Evolutionary conservation across 2,329 filamentous ascomycete genomes (phyloP).

Genomic region (Tolypocladium amazonense): DNA sequence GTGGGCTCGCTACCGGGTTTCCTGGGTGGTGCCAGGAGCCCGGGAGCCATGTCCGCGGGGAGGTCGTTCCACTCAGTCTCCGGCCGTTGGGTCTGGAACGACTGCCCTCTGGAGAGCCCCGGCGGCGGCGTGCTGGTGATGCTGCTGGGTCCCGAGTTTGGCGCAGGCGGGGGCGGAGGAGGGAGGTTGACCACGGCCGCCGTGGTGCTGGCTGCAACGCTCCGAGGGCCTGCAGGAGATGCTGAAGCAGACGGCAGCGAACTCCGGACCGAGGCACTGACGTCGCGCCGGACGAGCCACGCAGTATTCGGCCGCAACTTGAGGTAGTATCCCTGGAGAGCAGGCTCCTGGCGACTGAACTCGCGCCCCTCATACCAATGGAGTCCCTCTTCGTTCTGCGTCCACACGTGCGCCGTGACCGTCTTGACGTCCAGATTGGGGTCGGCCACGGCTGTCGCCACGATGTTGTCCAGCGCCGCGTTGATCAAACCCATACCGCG

Average conservation of each 20-base stretch:
- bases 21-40: conserved; percentile 16
- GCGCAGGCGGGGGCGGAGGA: conserved; percentile 10
- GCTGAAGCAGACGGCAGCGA: conserved; percentile 10
- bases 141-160: conserved; percentile 4
- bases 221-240: conserved; percentile 4
- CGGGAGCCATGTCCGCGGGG: conserved; percentile 45
- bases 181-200: conserved; percentile 21
- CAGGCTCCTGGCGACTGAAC: conserved; percentile 37
- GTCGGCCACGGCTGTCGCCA: conserved; percentile 25
- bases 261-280: conserved; percentile 17
- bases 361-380: conserved; percentile 51
- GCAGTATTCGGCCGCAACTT: conserved; percentile 51
- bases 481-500: conserved; percentile 47
- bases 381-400: conserved; percentile 51
- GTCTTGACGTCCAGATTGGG: conserved; percentile 26
- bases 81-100: conserved; percentile 49
- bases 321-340: conserved; percentile 50
- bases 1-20: conserved; percentile 17
- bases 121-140: conserved; percentile 12
- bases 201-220: conserved; percentile 14
- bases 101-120: conserved; percentile 23
- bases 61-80: conserved; percentile 57
- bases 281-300: conserved; percentile 43
- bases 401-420: conserved; percentile 59
- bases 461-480: conserved; percentile 43